Evolutionary conservation across 345 rosid species (phyloP).

Genomic region (Alliaria petiolata): DNA sequence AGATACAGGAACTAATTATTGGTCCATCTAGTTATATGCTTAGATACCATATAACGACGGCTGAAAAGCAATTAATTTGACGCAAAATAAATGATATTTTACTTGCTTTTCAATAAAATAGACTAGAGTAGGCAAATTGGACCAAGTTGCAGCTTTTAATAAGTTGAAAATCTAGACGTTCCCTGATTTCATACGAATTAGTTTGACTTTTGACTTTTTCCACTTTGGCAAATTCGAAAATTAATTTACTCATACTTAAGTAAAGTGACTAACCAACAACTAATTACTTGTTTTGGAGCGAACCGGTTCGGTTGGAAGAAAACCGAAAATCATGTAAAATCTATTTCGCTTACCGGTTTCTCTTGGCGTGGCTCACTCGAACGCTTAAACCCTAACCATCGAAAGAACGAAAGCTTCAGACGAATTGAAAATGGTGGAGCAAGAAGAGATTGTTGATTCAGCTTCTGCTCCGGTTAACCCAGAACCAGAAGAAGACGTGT

Average conservation of each 20-base stretch:
- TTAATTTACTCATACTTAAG: background rate
- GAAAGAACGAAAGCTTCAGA: too few relatives aligned
- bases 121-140: conserved; percentile 20
- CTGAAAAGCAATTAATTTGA: background rate
- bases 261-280: background rate
- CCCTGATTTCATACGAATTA: background rate
- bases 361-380: too few relatives aligned
- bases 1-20: background rate
- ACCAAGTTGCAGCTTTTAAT: too few relatives aligned
- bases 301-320: background rate
- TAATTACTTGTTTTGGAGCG: too few relatives aligned
- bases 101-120: background rate
- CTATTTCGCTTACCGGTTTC: background rate
- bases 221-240: background rate
- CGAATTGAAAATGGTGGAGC: too few relatives aligned
- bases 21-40: background rate
- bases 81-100: too few relatives aligned
- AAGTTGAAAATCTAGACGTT: conserved; percentile 12
- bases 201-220: conserved; percentile 16
- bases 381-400: too few relatives aligned
- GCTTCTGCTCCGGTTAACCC: too few relatives aligned
- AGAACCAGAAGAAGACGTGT: too few relatives aligned
- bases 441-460: too few relatives aligned
- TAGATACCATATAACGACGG: background rate
- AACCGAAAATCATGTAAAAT: background rate